A percentile compares a stretch with the other conserved stretches of the same genome.
Conservation (phyloP, 2,329 filamentous ascomycete genomes). For the Fusarium decemcellulare region DNA sequence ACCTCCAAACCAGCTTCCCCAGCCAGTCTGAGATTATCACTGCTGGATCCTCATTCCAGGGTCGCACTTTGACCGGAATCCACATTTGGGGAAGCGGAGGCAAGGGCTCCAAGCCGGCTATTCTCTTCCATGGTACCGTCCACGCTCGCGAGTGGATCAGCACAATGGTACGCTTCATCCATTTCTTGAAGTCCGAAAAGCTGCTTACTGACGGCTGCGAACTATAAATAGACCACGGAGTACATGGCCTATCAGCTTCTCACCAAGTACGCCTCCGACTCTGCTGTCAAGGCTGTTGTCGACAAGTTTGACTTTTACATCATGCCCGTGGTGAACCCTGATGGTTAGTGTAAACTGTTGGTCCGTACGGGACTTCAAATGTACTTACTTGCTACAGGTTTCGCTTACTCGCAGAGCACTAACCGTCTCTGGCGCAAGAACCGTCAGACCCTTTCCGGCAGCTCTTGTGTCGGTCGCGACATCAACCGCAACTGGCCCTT, state of each 20-base stretch:
- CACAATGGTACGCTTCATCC: constrained; percentile 21
- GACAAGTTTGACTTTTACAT: constrained; percentile 78
- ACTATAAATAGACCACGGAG: constrained; percentile 17
- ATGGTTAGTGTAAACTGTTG: constrained; percentile 56
- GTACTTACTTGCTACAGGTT: constrained; percentile 15
- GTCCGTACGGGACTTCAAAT: not conserved
- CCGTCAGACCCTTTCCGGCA: constrained; percentile 58
- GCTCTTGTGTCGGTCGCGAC: constrained; percentile 65
- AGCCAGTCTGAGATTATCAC: constrained; percentile 27
- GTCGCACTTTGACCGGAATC: constrained; percentile 30
- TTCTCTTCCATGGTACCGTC: constrained; percentile 35
- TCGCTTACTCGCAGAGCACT: constrained; percentile 66
- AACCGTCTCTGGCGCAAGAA: constrained; percentile 76
- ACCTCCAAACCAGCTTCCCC: constrained; percentile 30
- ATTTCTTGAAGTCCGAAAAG: rapidly evolving
- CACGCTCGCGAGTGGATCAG: constrained; percentile 38
- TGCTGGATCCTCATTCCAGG: constrained; percentile 32
- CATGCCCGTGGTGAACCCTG: constrained; percentile 73
- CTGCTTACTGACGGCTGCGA: rapidly evolving
- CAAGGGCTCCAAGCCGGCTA: constrained; percentile 36
- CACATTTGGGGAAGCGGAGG: constrained; percentile 39
- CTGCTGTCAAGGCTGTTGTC: constrained; percentile 56
- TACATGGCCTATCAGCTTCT: constrained; percentile 36
- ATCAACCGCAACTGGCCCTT: constrained; percentile 74
- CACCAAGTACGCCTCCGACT: constrained; percentile 33